These are phyloP conservation scores for Penicillium lagena DNA, from an alignment of 495 filamentous ascomycete genomes.

Conservation along the genomic window DNA sequence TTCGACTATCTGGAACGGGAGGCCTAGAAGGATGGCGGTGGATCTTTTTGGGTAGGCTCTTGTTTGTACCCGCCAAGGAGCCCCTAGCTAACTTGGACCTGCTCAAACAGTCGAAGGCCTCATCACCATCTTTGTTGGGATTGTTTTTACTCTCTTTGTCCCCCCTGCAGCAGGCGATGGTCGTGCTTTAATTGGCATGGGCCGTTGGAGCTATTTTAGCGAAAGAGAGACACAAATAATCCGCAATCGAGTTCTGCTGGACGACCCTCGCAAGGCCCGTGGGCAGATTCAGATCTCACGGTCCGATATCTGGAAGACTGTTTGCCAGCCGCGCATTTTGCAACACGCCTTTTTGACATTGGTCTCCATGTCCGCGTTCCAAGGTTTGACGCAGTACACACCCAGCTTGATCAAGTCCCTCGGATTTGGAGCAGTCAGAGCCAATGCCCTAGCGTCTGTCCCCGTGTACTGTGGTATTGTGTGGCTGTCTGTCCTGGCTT, in stretches of 20 bases:
- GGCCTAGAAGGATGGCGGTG: slow-evolving; percentile 55
- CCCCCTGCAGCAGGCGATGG: slow-evolving; percentile 36
- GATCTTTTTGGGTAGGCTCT: slow-evolving; percentile 46
- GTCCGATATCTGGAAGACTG: slow-evolving; percentile 33
- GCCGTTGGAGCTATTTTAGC: slow-evolving; percentile 36
- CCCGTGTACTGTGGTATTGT: slow-evolving; percentile 39
- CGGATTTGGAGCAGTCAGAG: slow-evolving; percentile 37
- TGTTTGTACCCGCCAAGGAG: no score
- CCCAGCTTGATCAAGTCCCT: slow-evolving; percentile 34
- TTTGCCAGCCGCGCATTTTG: slow-evolving; percentile 33
- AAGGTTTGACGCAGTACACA: slow-evolving; percentile 32
- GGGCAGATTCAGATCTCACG: slow-evolving; percentile 36
- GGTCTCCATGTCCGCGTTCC: slow-evolving; percentile 42
- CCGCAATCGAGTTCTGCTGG: slow-evolving; percentile 30
- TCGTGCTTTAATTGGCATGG: slow-evolving; percentile 35
- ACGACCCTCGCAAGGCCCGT: slow-evolving; percentile 36
- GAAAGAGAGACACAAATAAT: slow-evolving; percentile 38
- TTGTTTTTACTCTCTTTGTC: slow-evolving; percentile 44
- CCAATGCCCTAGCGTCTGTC: slow-evolving; percentile 47
- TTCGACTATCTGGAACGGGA: slow-evolving; percentile 41
- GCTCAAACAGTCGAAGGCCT: slow-evolving; percentile 39
- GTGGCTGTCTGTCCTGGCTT: slow-evolving; percentile 35
- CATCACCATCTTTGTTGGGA: slow-evolving; percentile 45
- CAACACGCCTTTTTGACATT: slow-evolving; percentile 33
- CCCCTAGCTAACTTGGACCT: no score